These are phyloP conservation scores for Naganishia albida DNA, from an alignment of 1,284 basidiomycete genomes.

Conservation along the genomic window DNA sequence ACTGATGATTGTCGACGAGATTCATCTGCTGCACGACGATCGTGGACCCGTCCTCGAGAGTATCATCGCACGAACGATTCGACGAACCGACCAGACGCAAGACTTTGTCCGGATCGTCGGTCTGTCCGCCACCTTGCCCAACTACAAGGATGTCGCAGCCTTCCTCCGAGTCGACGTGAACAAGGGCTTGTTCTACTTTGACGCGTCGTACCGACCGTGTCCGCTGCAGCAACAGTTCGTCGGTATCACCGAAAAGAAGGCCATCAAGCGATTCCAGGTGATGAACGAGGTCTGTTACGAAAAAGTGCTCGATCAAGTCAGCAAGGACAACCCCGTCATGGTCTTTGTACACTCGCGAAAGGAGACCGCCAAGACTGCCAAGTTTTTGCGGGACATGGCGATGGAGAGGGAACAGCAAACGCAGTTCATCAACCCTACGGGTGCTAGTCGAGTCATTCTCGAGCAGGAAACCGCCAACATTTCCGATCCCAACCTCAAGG, in stretches of 20 bases:
- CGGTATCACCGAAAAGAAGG: conserved; percentile 98
- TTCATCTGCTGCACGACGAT: conserved; percentile 96
- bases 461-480: conserved; percentile 81
- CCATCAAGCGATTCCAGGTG: conserved; percentile 95
- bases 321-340: conserved; percentile 71
- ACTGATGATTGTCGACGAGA: conserved; percentile 97
- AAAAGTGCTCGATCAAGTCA: conserved; percentile 89
- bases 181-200: conserved; percentile 96
- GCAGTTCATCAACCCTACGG: conserved; percentile 89
- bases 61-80: conserved; percentile 86
- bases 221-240: conserved; percentile 95
- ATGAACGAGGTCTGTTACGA: conserved; percentile 99
- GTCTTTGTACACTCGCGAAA: conserved; percentile 99
- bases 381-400: conserved; percentile 90
- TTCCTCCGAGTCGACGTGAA: conserved; percentile 93
- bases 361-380: conserved; percentile 96
- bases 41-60: conserved; percentile 96
- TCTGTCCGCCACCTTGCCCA: conserved; percentile 93
- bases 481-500: conserved; percentile 80
- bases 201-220: conserved; percentile 89
- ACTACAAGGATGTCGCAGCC: conserved; percentile 97
- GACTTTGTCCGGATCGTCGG: conserved; percentile 94
- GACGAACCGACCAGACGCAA: conserved; percentile 90
- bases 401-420: conserved; percentile 96
- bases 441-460: conserved; percentile 82